phyloP scores from a whole-genome alignment of 1,284 basidiomycete genomes.

The Trametes pubescens region DNA sequence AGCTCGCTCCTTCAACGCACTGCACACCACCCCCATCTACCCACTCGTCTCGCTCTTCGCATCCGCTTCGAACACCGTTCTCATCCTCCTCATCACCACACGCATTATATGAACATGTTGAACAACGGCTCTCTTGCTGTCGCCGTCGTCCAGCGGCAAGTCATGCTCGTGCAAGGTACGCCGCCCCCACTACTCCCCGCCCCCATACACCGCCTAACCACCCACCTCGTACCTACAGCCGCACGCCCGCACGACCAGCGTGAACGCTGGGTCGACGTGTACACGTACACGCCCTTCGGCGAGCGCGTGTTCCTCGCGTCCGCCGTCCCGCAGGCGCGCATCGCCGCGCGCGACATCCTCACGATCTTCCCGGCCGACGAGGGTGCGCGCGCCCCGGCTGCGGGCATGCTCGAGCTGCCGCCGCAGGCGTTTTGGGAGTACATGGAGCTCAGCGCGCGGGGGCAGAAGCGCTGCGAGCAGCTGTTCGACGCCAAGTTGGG shows the following conservation, averaged over 20 bases:
- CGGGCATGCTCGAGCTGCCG: slow-evolving; percentile 69
- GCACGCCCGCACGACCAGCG: slow-evolving; percentile 57
- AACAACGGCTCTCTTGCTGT: slow-evolving; percentile 67
- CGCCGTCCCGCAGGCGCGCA: slow-evolving; percentile 64
- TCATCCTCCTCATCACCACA: slow-evolving; percentile 12
- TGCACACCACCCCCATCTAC: background rate
- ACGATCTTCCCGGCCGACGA: slow-evolving; percentile 58
- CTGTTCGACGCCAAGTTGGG: slow-evolving; percentile 44
- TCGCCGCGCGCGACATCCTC: slow-evolving; percentile 62
- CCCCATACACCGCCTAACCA: background rate
- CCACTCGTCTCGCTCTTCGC: background rate
- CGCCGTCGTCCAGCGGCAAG: slow-evolving; percentile 69
- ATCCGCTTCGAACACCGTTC: background rate
- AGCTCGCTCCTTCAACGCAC: background rate
- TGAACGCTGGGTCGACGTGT: slow-evolving; percentile 68
- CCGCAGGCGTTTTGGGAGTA: slow-evolving; percentile 62
- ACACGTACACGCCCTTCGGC: slow-evolving; percentile 67
- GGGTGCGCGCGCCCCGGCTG: slow-evolving; percentile 45
- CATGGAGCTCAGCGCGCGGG: slow-evolving; percentile 55
- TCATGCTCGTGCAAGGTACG: slow-evolving; percentile 71
- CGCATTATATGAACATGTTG: slow-evolving; percentile 47
- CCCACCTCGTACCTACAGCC: slow-evolving; percentile 45
- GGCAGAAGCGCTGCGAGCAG: slow-evolving; percentile 58
- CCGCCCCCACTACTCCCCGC: background rate
- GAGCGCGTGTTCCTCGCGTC: slow-evolving; percentile 67